Evolutionary conservation across 1,139 yeast genomes (phyloP).

Genomic region (Waltiozyma sp.): DNA sequence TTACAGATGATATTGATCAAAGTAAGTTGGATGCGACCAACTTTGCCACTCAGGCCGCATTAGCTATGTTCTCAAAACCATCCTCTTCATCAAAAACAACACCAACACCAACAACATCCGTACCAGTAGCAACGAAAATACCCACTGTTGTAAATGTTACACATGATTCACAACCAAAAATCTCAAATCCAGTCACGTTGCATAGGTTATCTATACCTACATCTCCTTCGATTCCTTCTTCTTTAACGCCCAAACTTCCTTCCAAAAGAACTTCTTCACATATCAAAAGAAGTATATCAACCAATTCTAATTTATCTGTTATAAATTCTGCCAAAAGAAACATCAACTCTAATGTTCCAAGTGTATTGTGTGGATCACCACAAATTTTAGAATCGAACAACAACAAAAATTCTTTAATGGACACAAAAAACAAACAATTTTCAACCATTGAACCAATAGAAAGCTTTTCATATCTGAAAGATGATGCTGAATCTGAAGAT

Average conservation of each 20-base stretch:
- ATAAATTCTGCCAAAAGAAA: not conserved
- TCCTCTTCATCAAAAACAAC: not conserved
- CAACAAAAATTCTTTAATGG: too few species aligned
- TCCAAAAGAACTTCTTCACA: not conserved
- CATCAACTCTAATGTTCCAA: not conserved
- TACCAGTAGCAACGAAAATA: too few species aligned
- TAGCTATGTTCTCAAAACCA: conserved; percentile 4
- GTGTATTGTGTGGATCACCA: too few species aligned
- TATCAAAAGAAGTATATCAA: not conserved
- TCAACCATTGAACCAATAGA: not conserved
- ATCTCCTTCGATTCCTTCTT: too few species aligned
- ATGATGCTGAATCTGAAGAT: not conserved
- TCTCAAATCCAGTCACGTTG: too few species aligned
- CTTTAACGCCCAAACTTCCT: not conserved
- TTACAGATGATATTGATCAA: not conserved
- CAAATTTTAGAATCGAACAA: too few species aligned
- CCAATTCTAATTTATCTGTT: not conserved
- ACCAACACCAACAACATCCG: not conserved
- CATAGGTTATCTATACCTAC: too few species aligned
- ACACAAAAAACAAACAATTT: not conserved
- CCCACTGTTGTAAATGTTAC: not conserved
- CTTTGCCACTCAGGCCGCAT: conserved; percentile 18
- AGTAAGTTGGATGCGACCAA: conserved; percentile 7
- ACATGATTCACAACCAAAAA: not conserved
- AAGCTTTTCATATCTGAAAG: not conserved